Evolutionary conservation across 805 yeast genomes (phyloP).

Genomic region (Lipomyces yamanashiensis): DNA sequence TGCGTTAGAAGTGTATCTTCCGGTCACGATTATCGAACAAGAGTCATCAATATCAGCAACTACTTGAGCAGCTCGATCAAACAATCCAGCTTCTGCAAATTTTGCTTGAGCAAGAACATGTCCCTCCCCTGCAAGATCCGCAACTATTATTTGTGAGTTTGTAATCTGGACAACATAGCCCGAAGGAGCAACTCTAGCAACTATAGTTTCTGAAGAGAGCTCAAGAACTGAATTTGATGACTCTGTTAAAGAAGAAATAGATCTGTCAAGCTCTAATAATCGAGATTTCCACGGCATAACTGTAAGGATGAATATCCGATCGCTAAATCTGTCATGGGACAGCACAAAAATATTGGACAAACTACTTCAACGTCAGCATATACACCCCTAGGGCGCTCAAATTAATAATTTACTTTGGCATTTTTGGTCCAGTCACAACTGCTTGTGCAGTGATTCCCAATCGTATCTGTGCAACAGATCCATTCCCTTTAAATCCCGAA

Average conservation of each 20-base stretch:
- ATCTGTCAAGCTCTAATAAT: neutral
- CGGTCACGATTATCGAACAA: conserved; percentile 6
- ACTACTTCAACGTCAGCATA: neutral
- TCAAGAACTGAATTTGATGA: conserved; percentile 1
- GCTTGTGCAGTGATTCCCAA: conserved; percentile 24
- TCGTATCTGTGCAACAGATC: conserved; percentile 23
- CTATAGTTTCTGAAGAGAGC: conserved; percentile 11
- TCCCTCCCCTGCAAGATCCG: conserved; percentile 3
- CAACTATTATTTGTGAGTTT: neutral
- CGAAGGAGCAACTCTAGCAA: conserved; percentile 6
- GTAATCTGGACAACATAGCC: conserved; percentile 24
- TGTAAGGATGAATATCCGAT: conserved; percentile 2
- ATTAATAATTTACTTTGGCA: conserved; percentile 7
- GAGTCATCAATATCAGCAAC: conserved; percentile 22
- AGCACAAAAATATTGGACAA: conserved; percentile 19
- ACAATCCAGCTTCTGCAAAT: neutral
- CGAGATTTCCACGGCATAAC: conserved; percentile 18
- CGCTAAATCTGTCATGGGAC: conserved; percentile 7
- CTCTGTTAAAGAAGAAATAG: conserved; percentile 1
- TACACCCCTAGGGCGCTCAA: too few species aligned
- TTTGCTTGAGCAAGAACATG: neutral
- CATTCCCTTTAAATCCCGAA: conserved; percentile 20
- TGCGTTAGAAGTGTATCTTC: neutral
- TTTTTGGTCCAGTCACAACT: conserved; percentile 15
- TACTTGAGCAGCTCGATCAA: neutral